Evolutionary conservation across 73 alveolate species (phyloP).

Genomic region (Paramecium pentaurelia): DNA sequence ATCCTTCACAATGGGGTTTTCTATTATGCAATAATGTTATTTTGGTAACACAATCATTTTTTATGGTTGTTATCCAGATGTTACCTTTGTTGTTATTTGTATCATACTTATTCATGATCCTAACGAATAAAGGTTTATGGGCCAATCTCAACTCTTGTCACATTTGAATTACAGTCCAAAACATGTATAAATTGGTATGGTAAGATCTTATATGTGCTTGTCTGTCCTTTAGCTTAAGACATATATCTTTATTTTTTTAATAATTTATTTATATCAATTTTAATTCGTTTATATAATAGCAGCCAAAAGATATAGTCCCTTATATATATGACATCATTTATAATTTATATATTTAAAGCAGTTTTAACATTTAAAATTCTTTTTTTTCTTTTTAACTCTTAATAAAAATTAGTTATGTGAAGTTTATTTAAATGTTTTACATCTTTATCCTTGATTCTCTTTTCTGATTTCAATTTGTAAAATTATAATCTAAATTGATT

Average conservation of each 20-base stretch:
- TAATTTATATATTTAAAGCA: not conserved
- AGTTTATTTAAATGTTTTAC: not conserved
- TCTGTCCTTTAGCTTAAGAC: not conserved
- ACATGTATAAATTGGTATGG: constrained; percentile 85
- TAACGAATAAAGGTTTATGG: constrained; percentile 57
- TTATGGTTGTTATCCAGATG: constrained; percentile 72
- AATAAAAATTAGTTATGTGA: not conserved
- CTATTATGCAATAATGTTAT: constrained; percentile 64
- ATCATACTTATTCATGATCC: constrained; percentile 59
- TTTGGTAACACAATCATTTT: constrained; percentile 71
- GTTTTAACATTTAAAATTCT: not conserved
- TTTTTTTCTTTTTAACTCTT: not conserved
- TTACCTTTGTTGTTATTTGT: constrained; percentile 4
- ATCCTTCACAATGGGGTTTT: constrained; percentile 78
- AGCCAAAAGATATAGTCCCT: not conserved
- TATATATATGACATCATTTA: not conserved
- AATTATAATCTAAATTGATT: not conserved
- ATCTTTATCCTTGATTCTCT: not conserved
- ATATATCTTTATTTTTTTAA: not conserved
- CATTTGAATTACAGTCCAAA: constrained; percentile 78
- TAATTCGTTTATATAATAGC: not conserved
- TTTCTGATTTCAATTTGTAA: not conserved
- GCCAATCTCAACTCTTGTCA: constrained; percentile 58
- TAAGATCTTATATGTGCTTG: constrained; percentile 54
- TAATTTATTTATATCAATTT: not conserved